phyloP scores from a whole-genome alignment of 768 basidiomycete genomes.

The Boletus eberwhitei region DNA sequence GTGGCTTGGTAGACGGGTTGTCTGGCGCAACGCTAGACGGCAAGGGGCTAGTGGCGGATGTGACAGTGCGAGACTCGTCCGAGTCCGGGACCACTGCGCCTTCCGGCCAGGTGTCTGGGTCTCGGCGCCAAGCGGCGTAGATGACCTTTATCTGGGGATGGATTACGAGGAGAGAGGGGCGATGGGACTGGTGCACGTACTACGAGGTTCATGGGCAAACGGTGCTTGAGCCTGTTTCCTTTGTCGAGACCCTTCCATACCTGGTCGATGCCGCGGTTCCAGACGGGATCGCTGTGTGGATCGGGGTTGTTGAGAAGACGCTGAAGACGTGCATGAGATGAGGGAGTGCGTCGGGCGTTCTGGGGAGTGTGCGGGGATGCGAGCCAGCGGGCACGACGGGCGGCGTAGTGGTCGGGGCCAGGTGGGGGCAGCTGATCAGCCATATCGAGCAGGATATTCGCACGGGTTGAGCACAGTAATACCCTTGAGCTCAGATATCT shows the following conservation, averaged over 20 bases:
- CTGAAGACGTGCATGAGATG: slow-evolving; percentile 49
- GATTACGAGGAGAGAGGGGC: neutral
- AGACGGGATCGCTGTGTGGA: slow-evolving; percentile 49
- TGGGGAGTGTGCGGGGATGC: slow-evolving; percentile 22
- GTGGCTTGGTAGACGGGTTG: neutral
- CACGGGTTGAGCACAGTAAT: slow-evolving; percentile 10
- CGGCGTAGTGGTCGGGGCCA: slow-evolving; percentile 61
- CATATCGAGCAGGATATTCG: slow-evolving; percentile 23
- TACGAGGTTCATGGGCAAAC: slow-evolving; percentile 60
- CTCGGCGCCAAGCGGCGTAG: slow-evolving; percentile 71
- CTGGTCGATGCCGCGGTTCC: slow-evolving; percentile 54
- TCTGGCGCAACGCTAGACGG: too few species aligned
- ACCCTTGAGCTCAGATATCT: neutral
- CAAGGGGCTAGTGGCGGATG: neutral
- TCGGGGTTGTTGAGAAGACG: slow-evolving; percentile 45
- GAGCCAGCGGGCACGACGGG: slow-evolving; percentile 64
- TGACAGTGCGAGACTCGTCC: slow-evolving; percentile 42
- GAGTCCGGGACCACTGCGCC: slow-evolving; percentile 58
- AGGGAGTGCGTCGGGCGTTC: slow-evolving; percentile 28
- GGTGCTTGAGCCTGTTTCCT: slow-evolving; percentile 56
- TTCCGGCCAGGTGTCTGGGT: slow-evolving; percentile 69
- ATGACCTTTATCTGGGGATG: slow-evolving; percentile 62
- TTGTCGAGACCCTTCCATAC: slow-evolving; percentile 62
- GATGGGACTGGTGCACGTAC: slow-evolving; percentile 40
- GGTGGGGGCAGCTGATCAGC: slow-evolving; percentile 48